A percentile compares a stretch with the other conserved stretches of the same genome.
Conservation (phyloP, 2,329 filamentous ascomycete genomes). For the Purpureocillium lavendulum region DNA sequence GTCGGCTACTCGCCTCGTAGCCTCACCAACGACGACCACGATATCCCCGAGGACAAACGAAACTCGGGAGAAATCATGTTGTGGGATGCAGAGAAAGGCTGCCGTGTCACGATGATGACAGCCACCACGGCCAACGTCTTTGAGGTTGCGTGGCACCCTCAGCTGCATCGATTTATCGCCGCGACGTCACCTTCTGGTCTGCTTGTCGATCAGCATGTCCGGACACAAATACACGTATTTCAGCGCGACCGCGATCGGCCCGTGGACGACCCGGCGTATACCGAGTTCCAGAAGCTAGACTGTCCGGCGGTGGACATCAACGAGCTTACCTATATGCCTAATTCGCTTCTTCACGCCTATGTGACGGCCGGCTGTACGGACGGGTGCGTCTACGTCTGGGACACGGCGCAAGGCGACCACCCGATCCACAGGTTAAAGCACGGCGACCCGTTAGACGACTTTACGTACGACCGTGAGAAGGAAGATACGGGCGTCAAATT, state of each 20-base stretch:
- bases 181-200: constrained; percentile 46
- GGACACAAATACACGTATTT: constrained; percentile 52
- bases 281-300: constrained; percentile 46
- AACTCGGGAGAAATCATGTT: constrained; percentile 52
- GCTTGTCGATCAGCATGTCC: constrained; percentile 33
- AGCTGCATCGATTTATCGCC: constrained; percentile 41
- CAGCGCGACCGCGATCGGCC: constrained; percentile 16
- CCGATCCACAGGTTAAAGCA: constrained; percentile 49
- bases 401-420: constrained; percentile 45
- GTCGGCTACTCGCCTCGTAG: constrained; percentile 57
- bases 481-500: constrained; percentile 58
- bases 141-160: constrained; percentile 56
- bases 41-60: constrained; percentile 50
- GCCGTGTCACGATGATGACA: constrained; percentile 38
- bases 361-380: constrained; percentile 55
- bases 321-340: constrained; percentile 51
- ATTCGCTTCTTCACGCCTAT: constrained; percentile 40
- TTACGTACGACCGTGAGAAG: constrained; percentile 36
- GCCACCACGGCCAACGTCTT: constrained; percentile 53
- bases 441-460: constrained; percentile 32
- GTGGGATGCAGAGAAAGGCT: constrained; percentile 41
- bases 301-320: constrained; percentile 55
- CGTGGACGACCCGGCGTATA: constrained; percentile 18
- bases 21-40: constrained; percentile 39
- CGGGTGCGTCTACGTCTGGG: constrained; percentile 55